Percentiles rank a stretch among this genome's conserved stretches.
These are phyloP conservation scores for Globisporangium solare DNA, from an alignment of 352 stramenopile genomes.

Conservation along the genomic window DNA sequence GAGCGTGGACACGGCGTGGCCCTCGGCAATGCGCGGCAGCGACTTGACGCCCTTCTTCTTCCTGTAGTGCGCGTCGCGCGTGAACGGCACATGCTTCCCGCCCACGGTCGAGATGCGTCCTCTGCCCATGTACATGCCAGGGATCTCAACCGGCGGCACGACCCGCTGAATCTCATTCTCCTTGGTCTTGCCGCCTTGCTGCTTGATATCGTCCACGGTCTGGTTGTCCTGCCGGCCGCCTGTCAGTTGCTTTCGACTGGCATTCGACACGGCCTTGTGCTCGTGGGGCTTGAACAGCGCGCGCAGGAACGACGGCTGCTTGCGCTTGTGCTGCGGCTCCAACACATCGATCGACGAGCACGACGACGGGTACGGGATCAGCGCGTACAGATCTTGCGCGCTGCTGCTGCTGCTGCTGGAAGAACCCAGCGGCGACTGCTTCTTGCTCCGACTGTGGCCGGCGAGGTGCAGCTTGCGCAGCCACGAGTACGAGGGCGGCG, in stretches of 20 bases:
- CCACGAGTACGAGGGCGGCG: slow-evolving; percentile 1
- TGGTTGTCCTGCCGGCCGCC: background rate
- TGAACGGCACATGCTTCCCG: slow-evolving; percentile 22
- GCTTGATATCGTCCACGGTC: background rate
- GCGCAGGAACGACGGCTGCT: slow-evolving; percentile 7
- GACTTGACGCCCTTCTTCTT: slow-evolving; percentile 17
- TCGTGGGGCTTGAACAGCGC: slow-evolving; percentile 11
- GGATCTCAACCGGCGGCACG: slow-evolving; percentile 23
- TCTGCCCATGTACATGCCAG: slow-evolving; percentile 19
- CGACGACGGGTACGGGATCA: background rate
- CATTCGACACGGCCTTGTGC: slow-evolving; percentile 5
- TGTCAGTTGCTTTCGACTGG: background rate
- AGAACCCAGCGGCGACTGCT: no score
- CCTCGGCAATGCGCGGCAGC: slow-evolving; percentile 13
- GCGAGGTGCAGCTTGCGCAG: slow-evolving; percentile 6
- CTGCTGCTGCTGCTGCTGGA: background rate
- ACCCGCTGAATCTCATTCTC: slow-evolving; percentile 11
- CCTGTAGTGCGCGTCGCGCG: slow-evolving; percentile 18
- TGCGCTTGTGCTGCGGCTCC: slow-evolving; percentile 3
- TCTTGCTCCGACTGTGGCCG: background rate
- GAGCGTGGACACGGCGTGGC: background rate
- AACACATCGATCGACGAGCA: background rate
- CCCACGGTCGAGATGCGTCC: slow-evolving; percentile 19
- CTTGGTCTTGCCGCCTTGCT: background rate
- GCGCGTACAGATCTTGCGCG: background rate